Percentiles rank a stretch among this genome's conserved stretches.
These are phyloP conservation scores for Sarocladium brachiariae DNA, from an alignment of 2,329 filamentous ascomycete species.

Conservation along the genomic window DNA sequence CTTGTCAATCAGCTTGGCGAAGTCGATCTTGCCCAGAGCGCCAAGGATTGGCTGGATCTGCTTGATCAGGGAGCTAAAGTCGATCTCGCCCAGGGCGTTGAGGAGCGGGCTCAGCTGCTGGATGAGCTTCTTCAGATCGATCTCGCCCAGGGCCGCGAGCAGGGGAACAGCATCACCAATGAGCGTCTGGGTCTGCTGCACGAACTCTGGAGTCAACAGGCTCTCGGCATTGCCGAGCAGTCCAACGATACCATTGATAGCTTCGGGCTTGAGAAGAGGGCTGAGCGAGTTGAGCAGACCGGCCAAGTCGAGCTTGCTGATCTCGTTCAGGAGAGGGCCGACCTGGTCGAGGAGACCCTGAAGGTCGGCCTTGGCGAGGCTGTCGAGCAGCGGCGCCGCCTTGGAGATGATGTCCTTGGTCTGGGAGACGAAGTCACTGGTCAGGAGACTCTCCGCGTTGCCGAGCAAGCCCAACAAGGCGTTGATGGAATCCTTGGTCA, in stretches of 20 bases:
- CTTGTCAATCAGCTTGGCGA: slow-evolving; percentile 22
- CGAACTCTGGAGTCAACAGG: slow-evolving; percentile 24
- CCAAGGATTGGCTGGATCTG: slow-evolving; percentile 24
- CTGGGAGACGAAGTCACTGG: slow-evolving; percentile 20
- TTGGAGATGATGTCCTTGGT: slow-evolving; percentile 21
- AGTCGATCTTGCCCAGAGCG: slow-evolving; percentile 23
- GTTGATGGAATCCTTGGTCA: slow-evolving; percentile 24
- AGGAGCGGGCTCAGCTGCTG: slow-evolving; percentile 23
- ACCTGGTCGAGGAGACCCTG: slow-evolving; percentile 21
- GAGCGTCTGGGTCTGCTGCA: slow-evolving; percentile 23
- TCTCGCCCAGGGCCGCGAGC: slow-evolving; percentile 24
- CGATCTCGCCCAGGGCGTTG: slow-evolving; percentile 25
- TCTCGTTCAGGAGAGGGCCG: slow-evolving; percentile 22
- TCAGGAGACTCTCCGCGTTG: slow-evolving; percentile 24
- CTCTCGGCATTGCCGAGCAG: slow-evolving; percentile 28
- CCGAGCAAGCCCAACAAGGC: slow-evolving; percentile 27
- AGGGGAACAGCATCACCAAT: slow-evolving; percentile 30
- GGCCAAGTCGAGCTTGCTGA: slow-evolving; percentile 25
- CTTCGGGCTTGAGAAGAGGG: slow-evolving; percentile 27
- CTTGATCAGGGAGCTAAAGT: slow-evolving; percentile 25
- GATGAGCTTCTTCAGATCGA: slow-evolving; percentile 29
- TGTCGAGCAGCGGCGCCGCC: slow-evolving; percentile 23
- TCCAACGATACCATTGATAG: slow-evolving; percentile 27
- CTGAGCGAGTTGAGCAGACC: slow-evolving; percentile 24
- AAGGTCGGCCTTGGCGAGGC: slow-evolving; percentile 24